Evolutionary conservation across 352 stramenopile species (phyloP).

Genomic region (Sclerospora graminicola): DNA sequence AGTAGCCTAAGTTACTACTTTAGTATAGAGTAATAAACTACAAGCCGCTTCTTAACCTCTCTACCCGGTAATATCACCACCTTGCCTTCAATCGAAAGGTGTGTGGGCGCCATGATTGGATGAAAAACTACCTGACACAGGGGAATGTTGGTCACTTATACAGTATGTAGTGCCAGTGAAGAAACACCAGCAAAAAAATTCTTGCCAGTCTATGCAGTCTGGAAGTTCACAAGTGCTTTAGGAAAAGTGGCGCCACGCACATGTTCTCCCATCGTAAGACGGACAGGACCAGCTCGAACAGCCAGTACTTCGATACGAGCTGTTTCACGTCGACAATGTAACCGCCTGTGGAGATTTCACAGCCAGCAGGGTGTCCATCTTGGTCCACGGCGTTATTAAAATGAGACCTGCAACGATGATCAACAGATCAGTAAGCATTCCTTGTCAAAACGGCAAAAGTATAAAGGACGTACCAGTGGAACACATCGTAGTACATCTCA

Average conservation of each 20-base stretch:
- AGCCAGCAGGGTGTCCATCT: constrained; percentile 23
- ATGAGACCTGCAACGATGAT: constrained; percentile 22
- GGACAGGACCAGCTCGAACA: constrained; percentile 57
- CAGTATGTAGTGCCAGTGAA: too few relatives aligned
- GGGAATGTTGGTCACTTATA: too few relatives aligned
- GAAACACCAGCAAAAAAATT: too few relatives aligned
- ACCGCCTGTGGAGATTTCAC: constrained; percentile 41
- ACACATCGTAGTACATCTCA: constrained; percentile 54
- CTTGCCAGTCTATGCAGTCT: too few relatives aligned
- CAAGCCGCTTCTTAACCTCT: too few relatives aligned
- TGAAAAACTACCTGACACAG: too few relatives aligned
- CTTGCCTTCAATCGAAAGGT: too few relatives aligned
- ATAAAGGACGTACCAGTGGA: constrained; percentile 32
- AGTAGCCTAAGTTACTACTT: too few relatives aligned
- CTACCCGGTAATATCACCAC: too few relatives aligned
- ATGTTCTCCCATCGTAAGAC: constrained; percentile 49
- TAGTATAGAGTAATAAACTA: too few relatives aligned
- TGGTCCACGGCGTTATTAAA: constrained; percentile 46
- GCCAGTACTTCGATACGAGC: constrained; percentile 43
- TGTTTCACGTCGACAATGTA: constrained; percentile 42
- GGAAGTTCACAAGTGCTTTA: constrained; percentile 22
- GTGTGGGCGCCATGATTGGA: too few relatives aligned
- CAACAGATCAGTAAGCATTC: not conserved
- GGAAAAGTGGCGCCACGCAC: constrained; percentile 37
- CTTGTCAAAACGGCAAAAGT: not conserved